Conservation (phyloP, 495 filamentous ascomycete genomes). For the Xylaria acuta region DNA sequence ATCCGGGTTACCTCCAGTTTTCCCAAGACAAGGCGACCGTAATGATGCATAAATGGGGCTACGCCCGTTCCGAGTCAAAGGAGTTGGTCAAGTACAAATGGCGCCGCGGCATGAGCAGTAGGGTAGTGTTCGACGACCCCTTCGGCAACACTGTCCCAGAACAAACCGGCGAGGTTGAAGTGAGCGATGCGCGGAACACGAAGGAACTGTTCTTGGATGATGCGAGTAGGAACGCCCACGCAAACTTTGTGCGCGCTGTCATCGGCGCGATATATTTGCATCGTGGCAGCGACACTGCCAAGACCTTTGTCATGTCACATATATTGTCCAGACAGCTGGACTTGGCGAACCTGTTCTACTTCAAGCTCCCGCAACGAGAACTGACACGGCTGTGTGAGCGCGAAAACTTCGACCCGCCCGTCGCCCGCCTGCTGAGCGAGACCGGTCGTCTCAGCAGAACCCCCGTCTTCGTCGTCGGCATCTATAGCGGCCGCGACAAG, state of each 20-base stretch:
- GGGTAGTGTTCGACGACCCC: constrained; percentile 77
- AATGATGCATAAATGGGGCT: constrained; percentile 50
- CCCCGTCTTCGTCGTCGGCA: constrained; percentile 94
- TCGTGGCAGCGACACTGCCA: constrained; percentile 69
- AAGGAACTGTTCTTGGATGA: constrained; percentile 32
- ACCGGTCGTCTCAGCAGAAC: constrained; percentile 81
- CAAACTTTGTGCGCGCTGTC: constrained; percentile 78
- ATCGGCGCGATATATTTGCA: constrained; percentile 87
- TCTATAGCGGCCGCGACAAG: constrained; percentile 86
- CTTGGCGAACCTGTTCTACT: constrained; percentile 77
- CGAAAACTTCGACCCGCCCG: constrained; percentile 86
- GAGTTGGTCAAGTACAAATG: constrained; percentile 58
- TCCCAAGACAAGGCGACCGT: constrained; percentile 64
- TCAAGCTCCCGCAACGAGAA: constrained; percentile 81
- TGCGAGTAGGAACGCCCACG: constrained; percentile 45
- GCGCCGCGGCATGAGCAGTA: constrained; percentile 72
- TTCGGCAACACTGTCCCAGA: constrained; percentile 68
- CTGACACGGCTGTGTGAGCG: constrained; percentile 78
- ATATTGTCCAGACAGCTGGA: constrained; percentile 81
- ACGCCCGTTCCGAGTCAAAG: constrained; percentile 45
- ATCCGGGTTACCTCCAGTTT: constrained; percentile 92
- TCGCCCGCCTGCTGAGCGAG: constrained; percentile 85
- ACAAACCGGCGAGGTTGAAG: constrained; percentile 26
- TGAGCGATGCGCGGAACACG: constrained; percentile 34
- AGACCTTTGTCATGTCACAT: constrained; percentile 82